These are phyloP conservation scores for Phytopythium ostracodes DNA, from an alignment of 352 stramenopile species.

Conservation along the genomic window DNA sequence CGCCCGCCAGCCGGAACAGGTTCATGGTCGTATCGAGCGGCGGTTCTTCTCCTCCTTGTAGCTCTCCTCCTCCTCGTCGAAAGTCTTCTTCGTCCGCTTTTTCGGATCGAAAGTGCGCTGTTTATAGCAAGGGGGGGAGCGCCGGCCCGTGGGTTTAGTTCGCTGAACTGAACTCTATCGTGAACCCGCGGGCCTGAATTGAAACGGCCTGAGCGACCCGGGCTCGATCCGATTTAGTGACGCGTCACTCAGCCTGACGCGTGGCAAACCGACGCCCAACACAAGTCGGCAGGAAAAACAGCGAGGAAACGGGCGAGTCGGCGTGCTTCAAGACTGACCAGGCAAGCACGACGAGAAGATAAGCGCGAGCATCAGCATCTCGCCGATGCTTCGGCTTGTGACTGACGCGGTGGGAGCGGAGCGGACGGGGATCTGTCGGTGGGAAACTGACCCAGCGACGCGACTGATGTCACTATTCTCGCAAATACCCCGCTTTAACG, in stretches of 20 bases:
- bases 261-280: not conserved
- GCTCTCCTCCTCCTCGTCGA: not conserved
- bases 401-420: too few species aligned
- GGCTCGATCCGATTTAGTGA: not conserved
- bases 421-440: too few species aligned
- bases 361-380: too few species aligned
- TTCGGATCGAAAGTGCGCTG: conserved; percentile 12
- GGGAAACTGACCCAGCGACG: not conserved
- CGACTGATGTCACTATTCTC: conserved; percentile 1
- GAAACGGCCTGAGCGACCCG: not conserved
- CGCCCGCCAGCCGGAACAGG: conserved; percentile 96
- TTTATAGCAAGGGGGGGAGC: not conserved
- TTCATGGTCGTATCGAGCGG: conserved; percentile 73
- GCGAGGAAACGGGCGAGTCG: not conserved
- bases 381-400: too few species aligned
- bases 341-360: too few species aligned
- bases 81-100: not conserved
- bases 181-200: not conserved
- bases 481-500: conserved; percentile 12
- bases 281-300: too few species aligned
- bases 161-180: not conserved
- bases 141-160: too few species aligned
- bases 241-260: conserved; percentile 4
- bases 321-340: too few species aligned
- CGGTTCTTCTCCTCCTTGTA: not conserved